These are phyloP conservation scores for Vigna reflexopilosa DNA, from an alignment of 306 rosid species.

Conservation along the genomic window DNA sequence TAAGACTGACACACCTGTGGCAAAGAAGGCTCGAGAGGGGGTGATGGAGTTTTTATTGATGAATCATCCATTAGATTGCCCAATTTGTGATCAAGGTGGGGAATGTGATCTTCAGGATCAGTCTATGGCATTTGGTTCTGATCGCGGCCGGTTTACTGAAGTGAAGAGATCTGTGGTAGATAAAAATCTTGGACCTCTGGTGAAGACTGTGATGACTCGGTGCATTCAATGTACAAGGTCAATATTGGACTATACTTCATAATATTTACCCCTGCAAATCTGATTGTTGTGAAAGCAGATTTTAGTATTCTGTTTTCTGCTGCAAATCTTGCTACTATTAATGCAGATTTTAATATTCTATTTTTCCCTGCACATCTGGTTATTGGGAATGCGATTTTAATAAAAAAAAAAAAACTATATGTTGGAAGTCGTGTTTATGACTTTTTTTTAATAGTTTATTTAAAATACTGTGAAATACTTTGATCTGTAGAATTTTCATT, in stretches of 20 bases:
- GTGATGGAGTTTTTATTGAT: conserved; percentile 99
- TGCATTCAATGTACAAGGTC: conserved; percentile 99
- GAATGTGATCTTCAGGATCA: conserved; percentile 99
- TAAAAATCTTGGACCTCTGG: conserved; percentile 97
- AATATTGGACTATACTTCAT: conserved; percentile 27
- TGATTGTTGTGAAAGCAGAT: no score
- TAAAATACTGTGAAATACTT: not conserved
- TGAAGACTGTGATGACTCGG: conserved; percentile 98
- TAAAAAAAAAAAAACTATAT: not conserved
- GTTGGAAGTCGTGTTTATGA: conserved; percentile 17
- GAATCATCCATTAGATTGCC: conserved; percentile 99
- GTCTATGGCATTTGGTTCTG: conserved; percentile 99
- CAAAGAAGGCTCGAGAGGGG: conserved; percentile 98
- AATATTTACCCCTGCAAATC: not conserved
- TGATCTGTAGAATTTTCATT: conserved; percentile 19
- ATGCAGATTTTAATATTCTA: conserved; percentile 5
- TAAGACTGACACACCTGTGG: conserved; percentile 94
- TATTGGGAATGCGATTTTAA: conserved; percentile 17
- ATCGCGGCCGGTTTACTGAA: conserved; percentile 97
- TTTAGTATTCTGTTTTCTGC: no score
- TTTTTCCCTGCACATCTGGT: conserved; percentile 3
- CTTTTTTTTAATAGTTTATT: not conserved
- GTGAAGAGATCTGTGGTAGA: conserved; percentile 97
- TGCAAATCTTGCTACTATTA: conserved; percentile 21
- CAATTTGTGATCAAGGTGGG: conserved; percentile 99